A percentile compares a stretch with the other conserved stretches of the same genome.
Conservation (phyloP, 2,329 filamentous ascomycete genomes). For the Talaromyces marneffei region DNA sequence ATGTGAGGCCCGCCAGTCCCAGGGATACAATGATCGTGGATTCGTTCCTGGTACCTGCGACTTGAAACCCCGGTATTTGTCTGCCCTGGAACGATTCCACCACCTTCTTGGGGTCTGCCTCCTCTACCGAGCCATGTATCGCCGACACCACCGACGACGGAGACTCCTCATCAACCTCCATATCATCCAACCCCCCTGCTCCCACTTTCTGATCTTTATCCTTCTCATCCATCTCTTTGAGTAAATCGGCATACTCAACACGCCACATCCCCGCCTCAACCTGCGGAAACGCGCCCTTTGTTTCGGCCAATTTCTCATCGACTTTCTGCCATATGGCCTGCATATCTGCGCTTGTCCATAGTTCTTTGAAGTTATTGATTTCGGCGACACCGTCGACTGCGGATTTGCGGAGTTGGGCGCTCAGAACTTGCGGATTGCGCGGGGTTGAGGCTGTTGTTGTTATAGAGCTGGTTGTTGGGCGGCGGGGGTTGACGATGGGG, state of each 20-base stretch:
- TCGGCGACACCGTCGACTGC: slow-evolving; percentile 32
- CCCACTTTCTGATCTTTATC: slow-evolving; percentile 14
- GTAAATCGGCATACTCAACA: slow-evolving; percentile 34
- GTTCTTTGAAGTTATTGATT: slow-evolving; percentile 33
- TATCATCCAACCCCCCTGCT: not conserved
- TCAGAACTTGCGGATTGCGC: slow-evolving; percentile 32
- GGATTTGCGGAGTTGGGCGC: slow-evolving; percentile 30
- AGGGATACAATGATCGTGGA: slow-evolving; percentile 26
- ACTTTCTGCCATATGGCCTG: slow-evolving; percentile 35
- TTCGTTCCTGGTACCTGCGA: slow-evolving; percentile 22
- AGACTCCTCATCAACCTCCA: not conserved
- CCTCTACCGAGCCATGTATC: not conserved
- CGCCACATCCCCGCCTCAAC: slow-evolving; percentile 35
- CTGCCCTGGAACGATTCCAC: slow-evolving; percentile 28
- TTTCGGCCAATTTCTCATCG: slow-evolving; percentile 32
- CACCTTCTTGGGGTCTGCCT: slow-evolving; percentile 18
- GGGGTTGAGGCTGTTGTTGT: slow-evolving; percentile 19
- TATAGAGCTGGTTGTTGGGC: slow-evolving; percentile 8
- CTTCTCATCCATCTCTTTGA: slow-evolving; percentile 28
- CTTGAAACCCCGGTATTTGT: slow-evolving; percentile 26
- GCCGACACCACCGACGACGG: not conserved
- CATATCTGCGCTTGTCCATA: slow-evolving; percentile 39
- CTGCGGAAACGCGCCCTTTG: slow-evolving; percentile 31
- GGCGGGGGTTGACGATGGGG: slow-evolving; percentile 32
- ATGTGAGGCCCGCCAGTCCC: slow-evolving; percentile 28